Conservation (phyloP, 129 eudicot species). For the Logfia minima region DNA sequence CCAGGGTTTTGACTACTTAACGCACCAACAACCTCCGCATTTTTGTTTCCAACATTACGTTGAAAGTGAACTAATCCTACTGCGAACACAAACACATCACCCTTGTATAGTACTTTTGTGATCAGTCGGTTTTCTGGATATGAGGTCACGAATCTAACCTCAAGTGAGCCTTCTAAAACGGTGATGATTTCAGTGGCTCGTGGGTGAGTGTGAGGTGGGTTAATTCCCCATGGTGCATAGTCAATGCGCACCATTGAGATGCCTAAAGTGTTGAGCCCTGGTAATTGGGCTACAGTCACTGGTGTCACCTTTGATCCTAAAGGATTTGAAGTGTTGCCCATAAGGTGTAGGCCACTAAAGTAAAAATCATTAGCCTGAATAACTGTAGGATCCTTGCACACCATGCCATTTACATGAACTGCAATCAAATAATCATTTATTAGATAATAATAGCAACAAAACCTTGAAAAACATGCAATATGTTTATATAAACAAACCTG, state of each 20-base stretch:
- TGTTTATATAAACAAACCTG: slow-evolving; percentile 25
- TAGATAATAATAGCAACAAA: slow-evolving; percentile 6
- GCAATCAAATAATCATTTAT: slow-evolving; percentile 19
- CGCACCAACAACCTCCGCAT: slow-evolving; percentile 38
- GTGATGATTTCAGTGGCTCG: slow-evolving; percentile 48
- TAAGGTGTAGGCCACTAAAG: slow-evolving; percentile 42
- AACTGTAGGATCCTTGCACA: slow-evolving; percentile 40
- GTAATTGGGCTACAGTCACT: slow-evolving; percentile 38
- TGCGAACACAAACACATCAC: slow-evolving; percentile 47
- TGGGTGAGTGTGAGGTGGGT: slow-evolving; percentile 47
- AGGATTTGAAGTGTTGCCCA: slow-evolving; percentile 44
- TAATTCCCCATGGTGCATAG: slow-evolving; percentile 40
- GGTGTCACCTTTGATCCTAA: slow-evolving; percentile 36
- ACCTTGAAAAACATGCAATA: background rate
- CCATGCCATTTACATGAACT: slow-evolving; percentile 40
- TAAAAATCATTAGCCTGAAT: slow-evolving; percentile 39
- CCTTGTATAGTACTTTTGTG: slow-evolving; percentile 31
- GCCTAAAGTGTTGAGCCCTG: slow-evolving; percentile 47
- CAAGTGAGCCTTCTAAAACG: slow-evolving; percentile 38
- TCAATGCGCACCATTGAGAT: slow-evolving; percentile 44
- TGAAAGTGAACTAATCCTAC: slow-evolving; percentile 46
- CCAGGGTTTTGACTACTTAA: slow-evolving; percentile 45
- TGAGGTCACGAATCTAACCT: slow-evolving; percentile 42
- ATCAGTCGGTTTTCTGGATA: slow-evolving; percentile 38
- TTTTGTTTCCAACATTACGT: slow-evolving; percentile 29